Percentiles rank a stretch among this genome's conserved stretches.
Conservation (phyloP, 2,329 filamentous ascomycete genomes). For the Ceratocystis smalleyi region DNA sequence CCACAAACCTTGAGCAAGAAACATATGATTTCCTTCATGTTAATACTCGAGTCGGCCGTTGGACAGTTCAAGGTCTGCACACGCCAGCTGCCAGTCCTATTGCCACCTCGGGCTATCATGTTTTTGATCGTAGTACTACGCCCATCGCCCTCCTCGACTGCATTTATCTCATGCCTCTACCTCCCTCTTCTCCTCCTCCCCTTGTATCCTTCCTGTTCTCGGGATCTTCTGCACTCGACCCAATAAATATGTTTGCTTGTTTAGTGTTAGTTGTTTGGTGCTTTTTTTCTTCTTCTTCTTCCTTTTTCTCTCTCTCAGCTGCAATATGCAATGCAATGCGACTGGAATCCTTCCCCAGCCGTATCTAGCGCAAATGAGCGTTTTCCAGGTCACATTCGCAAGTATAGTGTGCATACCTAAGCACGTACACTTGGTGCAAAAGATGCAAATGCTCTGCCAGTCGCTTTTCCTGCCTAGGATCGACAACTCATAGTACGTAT, state of each 20-base stretch:
- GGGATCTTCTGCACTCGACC: neutral
- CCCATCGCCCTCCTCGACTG: neutral
- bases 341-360: neutral
- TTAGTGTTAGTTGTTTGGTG: neutral
- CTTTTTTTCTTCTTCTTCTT: too few relatives aligned
- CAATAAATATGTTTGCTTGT: neutral
- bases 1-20: neutral
- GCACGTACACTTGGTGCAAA: neutral
- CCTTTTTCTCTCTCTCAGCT: neutral
- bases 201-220: neutral
- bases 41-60: too few relatives aligned
- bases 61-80: neutral
- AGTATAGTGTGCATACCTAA: neutral
- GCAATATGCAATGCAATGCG: slow-evolving; percentile 1
- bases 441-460: neutral
- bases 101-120: neutral
- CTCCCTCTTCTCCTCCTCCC: neutral
- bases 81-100: neutral
- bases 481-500: neutral
- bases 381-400: neutral
- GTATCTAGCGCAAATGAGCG: neutral
- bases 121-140: neutral
- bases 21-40: neutral
- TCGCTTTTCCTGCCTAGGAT: neutral
- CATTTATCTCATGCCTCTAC: neutral